Evolutionary conservation across 2,329 filamentous ascomycete species (phyloP).

Genomic region (Alternaria arbusti): DNA sequence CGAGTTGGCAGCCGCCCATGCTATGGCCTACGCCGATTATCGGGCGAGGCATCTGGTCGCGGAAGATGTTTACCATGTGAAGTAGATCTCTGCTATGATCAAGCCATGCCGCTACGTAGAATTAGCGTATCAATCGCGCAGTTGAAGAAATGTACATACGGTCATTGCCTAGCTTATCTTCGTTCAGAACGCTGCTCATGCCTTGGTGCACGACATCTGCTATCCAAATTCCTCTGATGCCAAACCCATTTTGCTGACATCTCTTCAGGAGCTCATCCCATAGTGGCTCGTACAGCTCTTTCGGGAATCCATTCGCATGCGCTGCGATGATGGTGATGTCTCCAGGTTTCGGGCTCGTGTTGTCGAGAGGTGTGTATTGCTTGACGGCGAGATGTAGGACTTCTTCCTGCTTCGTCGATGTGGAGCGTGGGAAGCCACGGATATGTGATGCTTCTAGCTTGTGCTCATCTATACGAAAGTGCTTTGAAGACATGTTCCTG

Average conservation of each 20-base stretch:
- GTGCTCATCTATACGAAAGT: conserved; percentile 76
- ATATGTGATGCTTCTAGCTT: conserved; percentile 72
- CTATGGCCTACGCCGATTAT: conserved; percentile 87
- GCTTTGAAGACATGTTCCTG: conserved; percentile 47
- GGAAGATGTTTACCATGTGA: conserved; percentile 84
- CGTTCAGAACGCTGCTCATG: conserved; percentile 77
- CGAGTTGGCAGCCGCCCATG: conserved; percentile 79
- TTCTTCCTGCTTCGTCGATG: conserved; percentile 75
- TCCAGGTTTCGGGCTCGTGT: conserved; percentile 70
- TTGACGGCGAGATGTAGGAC: conserved; percentile 77
- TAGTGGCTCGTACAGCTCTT: conserved; percentile 92
- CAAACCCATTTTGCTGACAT: conserved; percentile 65
- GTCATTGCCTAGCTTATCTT: conserved; percentile 79
- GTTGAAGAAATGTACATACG: conserved; percentile 61
- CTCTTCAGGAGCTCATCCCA: conserved; percentile 80
- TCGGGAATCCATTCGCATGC: conserved; percentile 92
- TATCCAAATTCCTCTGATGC: conserved; percentile 85
- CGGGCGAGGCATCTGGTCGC: conserved; percentile 78
- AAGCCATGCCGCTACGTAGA: conserved; percentile 73
- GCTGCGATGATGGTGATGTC: conserved; percentile 85
- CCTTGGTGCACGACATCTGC: conserved; percentile 89
- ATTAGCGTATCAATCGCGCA: background rate
- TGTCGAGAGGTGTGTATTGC: conserved; percentile 82
- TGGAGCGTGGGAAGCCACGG: conserved; percentile 78
- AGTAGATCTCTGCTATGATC: conserved; percentile 86